Conservation (phyloP, 495 filamentous ascomycete species). For the Penicillium chermesinum region DNA sequence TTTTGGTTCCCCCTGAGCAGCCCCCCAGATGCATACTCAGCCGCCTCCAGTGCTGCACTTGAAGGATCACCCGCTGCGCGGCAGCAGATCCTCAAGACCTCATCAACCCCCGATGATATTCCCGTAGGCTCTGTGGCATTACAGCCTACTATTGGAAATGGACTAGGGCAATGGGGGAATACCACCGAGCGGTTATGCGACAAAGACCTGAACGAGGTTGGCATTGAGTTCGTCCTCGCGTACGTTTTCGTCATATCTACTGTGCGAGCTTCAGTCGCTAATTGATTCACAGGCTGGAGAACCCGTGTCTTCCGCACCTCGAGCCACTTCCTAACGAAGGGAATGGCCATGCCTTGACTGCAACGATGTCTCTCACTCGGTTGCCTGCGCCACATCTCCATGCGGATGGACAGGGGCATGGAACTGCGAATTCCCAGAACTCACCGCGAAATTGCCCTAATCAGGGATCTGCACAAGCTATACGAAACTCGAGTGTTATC, state of each 20-base stretch:
- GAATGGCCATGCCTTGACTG: constrained; percentile 3
- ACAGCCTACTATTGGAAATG: not conserved
- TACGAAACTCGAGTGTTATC: constrained; percentile 8
- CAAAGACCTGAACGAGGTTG: constrained; percentile 4
- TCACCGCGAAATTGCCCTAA: not conserved
- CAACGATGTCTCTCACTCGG: not conserved
- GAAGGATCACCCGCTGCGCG: not conserved
- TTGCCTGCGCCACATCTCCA: not conserved
- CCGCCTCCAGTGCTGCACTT: not conserved
- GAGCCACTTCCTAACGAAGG: not conserved
- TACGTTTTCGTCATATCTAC: not conserved
- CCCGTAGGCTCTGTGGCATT: not conserved
- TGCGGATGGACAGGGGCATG: not conserved
- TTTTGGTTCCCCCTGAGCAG: not conserved
- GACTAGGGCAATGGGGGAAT: not conserved
- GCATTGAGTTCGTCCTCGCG: constrained; percentile 6
- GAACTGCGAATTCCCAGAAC: not conserved
- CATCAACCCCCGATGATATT: not conserved
- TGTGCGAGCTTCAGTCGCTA: not conserved
- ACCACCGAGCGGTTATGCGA: constrained; percentile 6
- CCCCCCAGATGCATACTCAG: not conserved
- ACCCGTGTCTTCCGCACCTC: constrained; percentile 4
- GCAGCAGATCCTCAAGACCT: not conserved
- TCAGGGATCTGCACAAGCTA: not conserved
- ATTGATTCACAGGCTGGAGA: not conserved